Conservation (phyloP, 148 eudicot species). For the Vaccinium darrowii region DNA sequence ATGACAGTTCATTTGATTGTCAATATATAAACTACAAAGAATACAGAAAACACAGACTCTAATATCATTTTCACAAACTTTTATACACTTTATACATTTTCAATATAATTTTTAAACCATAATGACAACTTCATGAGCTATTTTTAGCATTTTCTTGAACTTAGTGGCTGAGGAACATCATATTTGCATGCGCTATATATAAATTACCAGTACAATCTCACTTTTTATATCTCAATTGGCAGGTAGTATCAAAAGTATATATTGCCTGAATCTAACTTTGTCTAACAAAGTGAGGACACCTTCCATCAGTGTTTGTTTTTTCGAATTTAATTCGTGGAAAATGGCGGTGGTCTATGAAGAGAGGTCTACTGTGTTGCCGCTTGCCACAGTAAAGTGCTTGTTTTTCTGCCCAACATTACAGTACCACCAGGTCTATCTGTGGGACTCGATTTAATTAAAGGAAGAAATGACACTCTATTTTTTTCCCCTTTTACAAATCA, state of each 20-base stretch:
- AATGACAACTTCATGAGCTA: too few relatives aligned
- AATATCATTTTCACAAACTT: too few relatives aligned
- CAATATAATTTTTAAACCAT: too few relatives aligned
- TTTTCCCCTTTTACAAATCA: too few relatives aligned
- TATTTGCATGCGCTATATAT: not conserved
- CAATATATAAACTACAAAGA: too few relatives aligned
- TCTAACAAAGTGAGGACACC: constrained; percentile 3
- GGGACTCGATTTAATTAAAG: not conserved
- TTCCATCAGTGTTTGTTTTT: not conserved
- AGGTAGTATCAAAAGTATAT: not conserved
- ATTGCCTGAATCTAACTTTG: constrained; percentile 3
- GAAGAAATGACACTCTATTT: not conserved
- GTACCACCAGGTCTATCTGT: not conserved
- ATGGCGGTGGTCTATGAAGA: not conserved
- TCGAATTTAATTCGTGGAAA: not conserved
- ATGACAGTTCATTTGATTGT: too few relatives aligned
- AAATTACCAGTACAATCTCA: not conserved
- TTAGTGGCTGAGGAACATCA: not conserved
- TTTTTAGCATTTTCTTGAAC: too few relatives aligned
- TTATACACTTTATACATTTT: too few relatives aligned
- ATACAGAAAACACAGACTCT: too few relatives aligned
- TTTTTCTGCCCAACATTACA: not conserved
- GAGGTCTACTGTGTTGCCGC: not conserved
- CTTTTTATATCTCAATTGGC: not conserved
- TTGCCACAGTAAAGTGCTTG: not conserved